These are phyloP conservation scores for Schizothecium vesticola DNA, from an alignment of 495 filamentous ascomycete species.

Conservation along the genomic window DNA sequence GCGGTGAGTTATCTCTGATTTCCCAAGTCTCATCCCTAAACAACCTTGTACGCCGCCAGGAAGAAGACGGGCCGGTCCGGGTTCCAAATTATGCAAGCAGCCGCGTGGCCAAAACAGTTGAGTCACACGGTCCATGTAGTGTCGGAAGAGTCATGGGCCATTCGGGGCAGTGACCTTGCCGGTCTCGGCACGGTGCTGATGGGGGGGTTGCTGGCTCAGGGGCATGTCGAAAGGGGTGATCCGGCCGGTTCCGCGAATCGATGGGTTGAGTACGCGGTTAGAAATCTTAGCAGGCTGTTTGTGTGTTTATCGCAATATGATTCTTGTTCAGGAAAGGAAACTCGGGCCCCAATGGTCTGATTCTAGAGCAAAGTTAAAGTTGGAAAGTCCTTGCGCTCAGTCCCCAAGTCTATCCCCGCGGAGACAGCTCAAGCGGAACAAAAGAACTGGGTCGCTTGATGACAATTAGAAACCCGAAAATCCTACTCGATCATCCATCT, in stretches of 20 bases:
- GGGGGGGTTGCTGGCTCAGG: no score
- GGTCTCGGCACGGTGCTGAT: neutral
- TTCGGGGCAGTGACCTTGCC: no score
- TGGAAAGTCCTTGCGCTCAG: no score
- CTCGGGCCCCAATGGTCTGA: no score
- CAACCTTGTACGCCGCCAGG: neutral
- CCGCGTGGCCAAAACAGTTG: neutral
- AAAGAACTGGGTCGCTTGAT: neutral
- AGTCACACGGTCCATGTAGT: neutral
- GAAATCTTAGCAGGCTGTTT: no score
- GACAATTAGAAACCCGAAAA: neutral
- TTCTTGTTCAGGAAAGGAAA: no score
- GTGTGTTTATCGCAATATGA: no score
- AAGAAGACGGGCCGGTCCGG: neutral
- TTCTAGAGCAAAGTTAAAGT: no score
- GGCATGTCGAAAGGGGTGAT: no score
- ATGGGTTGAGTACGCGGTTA: neutral
- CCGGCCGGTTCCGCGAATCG: no score
- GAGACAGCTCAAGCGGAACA: neutral
- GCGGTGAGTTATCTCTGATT: neutral
- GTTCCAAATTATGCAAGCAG: neutral
- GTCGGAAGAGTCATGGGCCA: neutral
- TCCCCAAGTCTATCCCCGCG: neutral
- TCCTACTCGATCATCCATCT: neutral
- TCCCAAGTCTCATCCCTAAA: neutral